phyloP scores from a whole-genome alignment of 2,329 filamentous ascomycete genomes.

The Achaetomium macrosporum region DNA sequence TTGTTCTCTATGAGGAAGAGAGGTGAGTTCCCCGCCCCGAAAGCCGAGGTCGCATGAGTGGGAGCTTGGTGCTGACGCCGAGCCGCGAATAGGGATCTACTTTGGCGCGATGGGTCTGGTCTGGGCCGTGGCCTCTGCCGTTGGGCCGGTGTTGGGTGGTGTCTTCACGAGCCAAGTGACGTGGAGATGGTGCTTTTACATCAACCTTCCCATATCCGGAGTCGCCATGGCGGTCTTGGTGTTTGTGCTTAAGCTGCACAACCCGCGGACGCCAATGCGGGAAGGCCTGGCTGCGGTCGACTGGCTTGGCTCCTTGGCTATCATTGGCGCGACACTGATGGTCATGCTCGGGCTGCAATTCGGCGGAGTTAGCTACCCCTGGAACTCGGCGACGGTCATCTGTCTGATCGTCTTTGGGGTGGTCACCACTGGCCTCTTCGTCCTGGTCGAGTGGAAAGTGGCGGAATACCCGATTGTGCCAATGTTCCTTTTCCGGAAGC shows the following conservation, averaged over 20 bases:
- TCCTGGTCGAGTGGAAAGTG: slow-evolving; percentile 57
- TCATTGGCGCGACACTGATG: slow-evolving; percentile 63
- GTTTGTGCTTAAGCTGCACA: slow-evolving; percentile 61
- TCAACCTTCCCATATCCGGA: slow-evolving; percentile 45
- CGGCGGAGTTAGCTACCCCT: slow-evolving; percentile 57
- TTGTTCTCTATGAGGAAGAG: slow-evolving; percentile 43
- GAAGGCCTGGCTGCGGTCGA: slow-evolving; percentile 57
- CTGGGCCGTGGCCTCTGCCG: slow-evolving; percentile 58
- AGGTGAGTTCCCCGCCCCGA: slow-evolving; percentile 18
- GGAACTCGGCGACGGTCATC: slow-evolving; percentile 56
- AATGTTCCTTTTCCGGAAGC: slow-evolving; percentile 50
- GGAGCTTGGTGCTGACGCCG: background rate
- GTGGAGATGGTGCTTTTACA: slow-evolving; percentile 54
- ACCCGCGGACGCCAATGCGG: slow-evolving; percentile 56
- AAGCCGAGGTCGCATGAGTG: background rate
- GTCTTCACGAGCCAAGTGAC: slow-evolving; percentile 56
- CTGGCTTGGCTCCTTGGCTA: slow-evolving; percentile 54
- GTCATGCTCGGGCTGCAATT: slow-evolving; percentile 64
- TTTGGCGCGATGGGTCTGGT: slow-evolving; percentile 62
- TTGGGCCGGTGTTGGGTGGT: slow-evolving; percentile 59
- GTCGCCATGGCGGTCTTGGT: slow-evolving; percentile 52
- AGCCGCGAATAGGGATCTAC: slow-evolving; percentile 35
- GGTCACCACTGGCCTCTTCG: slow-evolving; percentile 43
- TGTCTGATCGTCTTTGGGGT: slow-evolving; percentile 57
- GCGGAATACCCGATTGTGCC: slow-evolving; percentile 66